Evolutionary conservation across 1,139 yeast genomes (phyloP), one percentile per base, ranked within the genome.

Genomic region (Sugiyamaella sp.): DNA sequence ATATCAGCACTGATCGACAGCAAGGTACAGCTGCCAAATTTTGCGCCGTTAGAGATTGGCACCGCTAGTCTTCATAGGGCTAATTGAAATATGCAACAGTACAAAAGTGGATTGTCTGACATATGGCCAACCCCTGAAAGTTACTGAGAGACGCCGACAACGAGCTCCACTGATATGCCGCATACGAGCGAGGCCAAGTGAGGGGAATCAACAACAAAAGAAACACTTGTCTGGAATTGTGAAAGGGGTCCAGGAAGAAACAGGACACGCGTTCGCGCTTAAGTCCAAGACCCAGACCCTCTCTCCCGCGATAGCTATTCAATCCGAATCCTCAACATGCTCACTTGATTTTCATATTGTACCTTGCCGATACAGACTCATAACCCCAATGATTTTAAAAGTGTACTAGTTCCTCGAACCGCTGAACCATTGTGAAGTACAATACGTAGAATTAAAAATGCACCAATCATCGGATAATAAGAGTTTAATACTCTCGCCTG

Each of bases 1-100:
- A 40, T 22, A 40, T 21, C 27, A 19, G 20, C 8, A 29, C 9
- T 4, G 44, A 40, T 41, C 24, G 5, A 16, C 32, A 16, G 20
- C 20, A 17, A 20, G n/a, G 39, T 44, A 14, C 22, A 21, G 40
- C 35, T 44, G 20, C 17, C 32, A 24, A 35, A 33, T 20, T 44
- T 44, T 16, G 48, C 48, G 48, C 48, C 48, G 48, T 44, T 44
- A 24, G 33, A 20, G 48, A 44, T 44, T 9, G 17, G 29, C 48
- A 4, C 10, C 21, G n/a, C 37, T 35, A 32, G 17, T 21, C 25
- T 27, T 10, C 5, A 6, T 9, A 32, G 21, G 10, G 40, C 32
- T 12, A 16, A 41, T n/a, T 41, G 35, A 10, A n/a, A 9, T 14
- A 24, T 41, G 45, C 45, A 20, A 22, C 12, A 14, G 10, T 10